phyloP scores from a whole-genome alignment of 2,329 filamentous ascomycete genomes.

The Chrysosphaeria jannelii region DNA sequence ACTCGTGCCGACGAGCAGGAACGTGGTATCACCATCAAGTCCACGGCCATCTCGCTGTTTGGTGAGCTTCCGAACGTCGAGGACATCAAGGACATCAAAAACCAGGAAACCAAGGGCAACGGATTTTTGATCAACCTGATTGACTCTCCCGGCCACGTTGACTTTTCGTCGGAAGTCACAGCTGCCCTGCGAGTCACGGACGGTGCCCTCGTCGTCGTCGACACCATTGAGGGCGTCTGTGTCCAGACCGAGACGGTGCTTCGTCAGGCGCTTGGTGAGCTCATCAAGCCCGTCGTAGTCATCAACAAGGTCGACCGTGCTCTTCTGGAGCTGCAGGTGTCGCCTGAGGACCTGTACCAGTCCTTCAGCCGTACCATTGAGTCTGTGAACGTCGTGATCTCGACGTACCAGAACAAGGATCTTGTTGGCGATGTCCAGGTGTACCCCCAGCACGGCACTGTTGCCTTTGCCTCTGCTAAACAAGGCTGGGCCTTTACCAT shows the following conservation, averaged over 20 bases:
- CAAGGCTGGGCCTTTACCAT: slow-evolving; percentile 99
- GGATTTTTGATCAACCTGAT: slow-evolving; percentile 99
- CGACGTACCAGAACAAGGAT: slow-evolving; percentile 90
- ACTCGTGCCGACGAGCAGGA: slow-evolving; percentile 96
- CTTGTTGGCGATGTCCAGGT: slow-evolving; percentile 98
- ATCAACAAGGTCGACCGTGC: slow-evolving; percentile 99
- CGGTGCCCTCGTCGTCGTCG: slow-evolving; percentile 97
- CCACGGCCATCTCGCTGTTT: slow-evolving; percentile 96
- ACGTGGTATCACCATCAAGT: slow-evolving; percentile 99
- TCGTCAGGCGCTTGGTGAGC: slow-evolving; percentile 95
- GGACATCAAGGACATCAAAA: slow-evolving; percentile 81
- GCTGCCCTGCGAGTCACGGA: slow-evolving; percentile 98
- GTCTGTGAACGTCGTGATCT: slow-evolving; percentile 99
- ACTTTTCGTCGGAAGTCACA: slow-evolving; percentile 99
- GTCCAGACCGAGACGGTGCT: slow-evolving; percentile 99
- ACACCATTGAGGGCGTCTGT: slow-evolving; percentile 98
- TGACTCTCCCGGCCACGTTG: slow-evolving; percentile 98
- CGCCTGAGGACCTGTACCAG: slow-evolving; percentile 98
- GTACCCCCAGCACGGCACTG: slow-evolving; percentile 89
- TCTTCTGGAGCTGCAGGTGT: slow-evolving; percentile 93
- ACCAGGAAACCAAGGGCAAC: slow-evolving; percentile 63
- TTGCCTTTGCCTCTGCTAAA: slow-evolving; percentile 97
- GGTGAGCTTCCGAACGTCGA: slow-evolving; percentile 52
- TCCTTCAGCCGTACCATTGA: slow-evolving; percentile 98
- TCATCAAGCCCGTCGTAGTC: slow-evolving; percentile 97